Conservation (phyloP, 805 yeast species). For the Isabelozyma rhagii region DNA sequence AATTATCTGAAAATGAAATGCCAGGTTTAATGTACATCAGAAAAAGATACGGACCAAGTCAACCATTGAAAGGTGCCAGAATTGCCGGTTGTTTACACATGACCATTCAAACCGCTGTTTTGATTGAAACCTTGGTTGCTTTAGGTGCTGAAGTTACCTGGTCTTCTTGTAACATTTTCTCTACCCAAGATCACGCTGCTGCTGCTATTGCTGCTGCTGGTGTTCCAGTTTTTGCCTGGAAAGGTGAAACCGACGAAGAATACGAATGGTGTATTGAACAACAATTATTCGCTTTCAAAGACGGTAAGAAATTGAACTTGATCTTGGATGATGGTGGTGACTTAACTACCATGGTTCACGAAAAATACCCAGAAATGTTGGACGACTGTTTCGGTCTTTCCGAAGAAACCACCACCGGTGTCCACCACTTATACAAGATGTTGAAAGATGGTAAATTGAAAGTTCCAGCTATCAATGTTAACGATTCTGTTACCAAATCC, state of each 20-base stretch:
- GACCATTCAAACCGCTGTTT: conserved; percentile 99
- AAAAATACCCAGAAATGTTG: conserved; percentile 96
- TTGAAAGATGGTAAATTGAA: conserved; percentile 81
- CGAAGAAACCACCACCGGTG: conserved; percentile 99
- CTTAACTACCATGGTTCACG: conserved; percentile 93
- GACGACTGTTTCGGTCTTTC: conserved; percentile 92
- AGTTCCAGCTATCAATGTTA: conserved; percentile 99
- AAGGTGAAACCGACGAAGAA: conserved; percentile 99
- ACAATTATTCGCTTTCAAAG: conserved; percentile 97
- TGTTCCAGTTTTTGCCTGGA: conserved; percentile 99
- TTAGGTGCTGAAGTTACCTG: conserved; percentile 99
- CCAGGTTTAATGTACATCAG: conserved; percentile 99
- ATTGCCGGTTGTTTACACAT: conserved; percentile 99
- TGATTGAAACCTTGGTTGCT: conserved; percentile 94
- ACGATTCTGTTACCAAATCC: conserved; percentile 98
- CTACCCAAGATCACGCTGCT: conserved; percentile 99
- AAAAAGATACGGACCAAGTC: conserved; percentile 82
- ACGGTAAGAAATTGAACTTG: conserved; percentile 89
- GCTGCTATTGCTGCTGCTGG: conserved; percentile 99
- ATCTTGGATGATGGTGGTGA: conserved; percentile 99
- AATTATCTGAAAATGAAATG: conserved; percentile 98
- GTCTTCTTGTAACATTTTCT: conserved; percentile 99
- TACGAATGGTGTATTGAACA: conserved; percentile 99
- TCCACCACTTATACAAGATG: conserved; percentile 97
- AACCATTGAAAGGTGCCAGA: conserved; percentile 98